Evolutionary conservation across 352 stramenopile genomes (phyloP), one percentile per base, ranked within the genome.

Genomic region (Phytopythium litorale): DNA sequence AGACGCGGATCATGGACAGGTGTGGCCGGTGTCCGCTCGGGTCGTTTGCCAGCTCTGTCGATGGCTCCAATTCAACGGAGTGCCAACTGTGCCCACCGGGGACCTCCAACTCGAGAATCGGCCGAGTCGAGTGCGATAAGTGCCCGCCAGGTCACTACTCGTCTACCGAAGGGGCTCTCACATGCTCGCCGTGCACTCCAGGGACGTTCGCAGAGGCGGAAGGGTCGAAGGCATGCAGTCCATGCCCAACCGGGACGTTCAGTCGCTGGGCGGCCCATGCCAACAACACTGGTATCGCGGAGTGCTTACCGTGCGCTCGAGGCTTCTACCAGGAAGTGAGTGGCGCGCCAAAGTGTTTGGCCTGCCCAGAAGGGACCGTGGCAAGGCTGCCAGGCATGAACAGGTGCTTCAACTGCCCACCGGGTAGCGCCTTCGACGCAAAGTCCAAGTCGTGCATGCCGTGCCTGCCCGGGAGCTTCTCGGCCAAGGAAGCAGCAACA

Each of bases 161-260:
- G 21, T 33, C 12, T 23, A 50, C 54, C 1, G 48, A 54, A 21
- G 65, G 53, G 23, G 67, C 59, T 8, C 46, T 71, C 15, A 33
- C 28, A 7, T 84, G 83, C 43, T 46, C 49, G 18, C 50, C 67
- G 7, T 92, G 83, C 25, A 28, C 46, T 9, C 64, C 76, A 35
- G 83, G 83, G 13, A 88, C 68, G 4, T 88, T 85, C 60, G 55
- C 63, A 1, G 79, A 80, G 19, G 40, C 57, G 1, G 77, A 66
- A 54, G 65, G 66, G 16, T 67, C 63, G 16, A 62, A 23, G 11
- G 49, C 53, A 42, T 92, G 83, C 57, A 56, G 21, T 30, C 56
- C 60, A 19, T 87, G 78, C 42, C 56, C 67, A 3, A 49, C 50
- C 23, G 75, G 78, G n/a, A 70, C 71, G 52, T 84, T 80, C 53